Conservation (phyloP, 108 stramenopile species). For the Cyclotella baltica region DNA sequence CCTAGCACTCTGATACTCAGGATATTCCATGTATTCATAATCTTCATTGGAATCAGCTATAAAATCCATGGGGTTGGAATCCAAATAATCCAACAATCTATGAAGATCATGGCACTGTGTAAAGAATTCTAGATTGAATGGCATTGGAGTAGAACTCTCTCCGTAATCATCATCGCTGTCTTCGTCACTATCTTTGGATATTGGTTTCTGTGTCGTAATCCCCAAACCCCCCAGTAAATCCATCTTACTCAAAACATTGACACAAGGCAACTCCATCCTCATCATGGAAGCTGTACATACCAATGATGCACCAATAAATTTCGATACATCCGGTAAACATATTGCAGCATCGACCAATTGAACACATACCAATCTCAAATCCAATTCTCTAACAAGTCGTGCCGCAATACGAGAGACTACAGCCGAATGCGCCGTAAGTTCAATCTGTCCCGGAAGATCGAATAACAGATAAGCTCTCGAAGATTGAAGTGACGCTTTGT, state of each 20-base stretch:
- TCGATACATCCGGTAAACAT: conserved; percentile 83
- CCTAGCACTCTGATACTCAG: conserved; percentile 76
- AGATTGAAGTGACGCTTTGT: background rate
- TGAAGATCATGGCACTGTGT: conserved; percentile 83
- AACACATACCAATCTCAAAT: conserved; percentile 90
- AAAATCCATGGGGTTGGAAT: conserved; percentile 57
- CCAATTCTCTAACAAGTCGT: conserved; percentile 72
- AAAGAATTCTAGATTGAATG: conserved; percentile 82
- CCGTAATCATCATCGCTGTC: conserved; percentile 26
- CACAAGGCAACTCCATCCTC: conserved; percentile 94
- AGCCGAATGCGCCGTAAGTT: conserved; percentile 93
- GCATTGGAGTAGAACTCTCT: conserved; percentile 56
- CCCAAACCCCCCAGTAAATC: conserved; percentile 75
- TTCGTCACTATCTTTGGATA: conserved; percentile 14
- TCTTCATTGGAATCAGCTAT: conserved; percentile 33
- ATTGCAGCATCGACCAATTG: conserved; percentile 97
- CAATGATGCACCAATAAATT: conserved; percentile 94
- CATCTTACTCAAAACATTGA: conserved; percentile 96
- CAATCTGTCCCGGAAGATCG: conserved; percentile 98
- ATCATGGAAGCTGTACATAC: conserved; percentile 95
- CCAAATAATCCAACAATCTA: conserved; percentile 78
- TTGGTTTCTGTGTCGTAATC: background rate
- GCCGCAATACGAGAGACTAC: conserved; percentile 75
- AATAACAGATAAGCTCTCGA: conserved; percentile 84
- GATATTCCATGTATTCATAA: conserved; percentile 66